Evolutionary conservation across 495 filamentous ascomycete genomes (phyloP).

Genomic region (Penicillium silybi): DNA sequence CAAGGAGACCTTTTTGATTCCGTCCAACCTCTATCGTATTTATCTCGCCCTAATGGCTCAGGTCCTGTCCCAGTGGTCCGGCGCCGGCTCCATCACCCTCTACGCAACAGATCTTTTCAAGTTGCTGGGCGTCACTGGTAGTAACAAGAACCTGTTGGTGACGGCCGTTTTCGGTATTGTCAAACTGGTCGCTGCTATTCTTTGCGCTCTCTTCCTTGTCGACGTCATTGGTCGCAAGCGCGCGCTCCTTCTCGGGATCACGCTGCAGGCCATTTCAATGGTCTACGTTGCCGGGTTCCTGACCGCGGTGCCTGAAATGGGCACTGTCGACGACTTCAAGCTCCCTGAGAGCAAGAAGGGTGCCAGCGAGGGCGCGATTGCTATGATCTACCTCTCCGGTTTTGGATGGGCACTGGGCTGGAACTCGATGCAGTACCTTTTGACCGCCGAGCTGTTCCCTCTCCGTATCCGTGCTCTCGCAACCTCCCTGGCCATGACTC

Average conservation of each 20-base stretch:
- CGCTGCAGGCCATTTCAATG: conserved; percentile 60
- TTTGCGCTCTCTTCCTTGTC: conserved; percentile 68
- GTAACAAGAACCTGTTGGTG: conserved; percentile 58
- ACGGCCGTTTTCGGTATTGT: conserved; percentile 69
- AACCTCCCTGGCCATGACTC: conserved; percentile 43
- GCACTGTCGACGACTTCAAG: conserved; percentile 27
- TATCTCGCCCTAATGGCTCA: conserved; percentile 57
- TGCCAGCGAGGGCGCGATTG: conserved; percentile 53
- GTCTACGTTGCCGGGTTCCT: conserved; percentile 67
- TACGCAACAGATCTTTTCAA: conserved; percentile 65
- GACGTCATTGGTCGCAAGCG: conserved; percentile 72
- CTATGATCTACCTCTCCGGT: conserved; percentile 64
- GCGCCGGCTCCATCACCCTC: conserved; percentile 62
- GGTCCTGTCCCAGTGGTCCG: conserved; percentile 66
- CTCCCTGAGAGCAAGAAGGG: conserved; percentile 28
- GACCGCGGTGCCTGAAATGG: conserved; percentile 47
- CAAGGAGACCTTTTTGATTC: conserved; percentile 57
- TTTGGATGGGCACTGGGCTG: conserved; percentile 70
- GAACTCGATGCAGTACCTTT: conserved; percentile 72
- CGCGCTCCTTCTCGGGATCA: conserved; percentile 60
- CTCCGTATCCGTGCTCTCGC: conserved; percentile 47
- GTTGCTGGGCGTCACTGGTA: conserved; percentile 58
- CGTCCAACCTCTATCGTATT: conserved; percentile 60
- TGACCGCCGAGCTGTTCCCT: conserved; percentile 73
- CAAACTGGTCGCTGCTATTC: conserved; percentile 59